phyloP scores from a whole-genome alignment of 257 asterid species.

The Plectranthus barbatus region DNA sequence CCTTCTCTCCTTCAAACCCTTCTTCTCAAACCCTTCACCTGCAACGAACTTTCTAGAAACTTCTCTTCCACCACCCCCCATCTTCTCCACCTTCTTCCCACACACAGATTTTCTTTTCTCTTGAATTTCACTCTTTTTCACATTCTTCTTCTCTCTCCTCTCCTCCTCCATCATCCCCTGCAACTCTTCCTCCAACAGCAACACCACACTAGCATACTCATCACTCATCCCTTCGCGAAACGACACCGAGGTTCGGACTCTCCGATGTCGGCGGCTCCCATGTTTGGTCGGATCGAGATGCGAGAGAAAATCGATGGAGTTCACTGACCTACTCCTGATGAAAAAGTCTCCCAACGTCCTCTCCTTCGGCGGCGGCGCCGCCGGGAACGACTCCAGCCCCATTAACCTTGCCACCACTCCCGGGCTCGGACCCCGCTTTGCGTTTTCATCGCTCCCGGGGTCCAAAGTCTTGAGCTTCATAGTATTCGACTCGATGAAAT shows the following conservation, averaged over 20 bases:
- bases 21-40: conserved; percentile 2
- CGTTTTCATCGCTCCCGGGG: not conserved
- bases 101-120: conserved; percentile 3
- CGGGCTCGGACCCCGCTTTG: conserved; percentile 10
- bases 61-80: not conserved
- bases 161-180: not conserved
- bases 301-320: conserved; percentile 39
- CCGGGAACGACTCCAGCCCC: conserved; percentile 57
- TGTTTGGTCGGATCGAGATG: conserved; percentile 23
- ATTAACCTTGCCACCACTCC: conserved; percentile 58
- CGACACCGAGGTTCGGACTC: conserved; percentile 44
- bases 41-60: not conserved
- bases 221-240: conserved; percentile 30
- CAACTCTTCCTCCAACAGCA: conserved; percentile 7
- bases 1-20: conserved; percentile 23
- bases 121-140: conserved; percentile 2
- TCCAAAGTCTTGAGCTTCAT: not conserved
- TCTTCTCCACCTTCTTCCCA: not conserved
- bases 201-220: not conserved
- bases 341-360: conserved; percentile 33
- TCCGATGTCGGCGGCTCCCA: conserved; percentile 25
- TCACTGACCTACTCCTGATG: conserved; percentile 49
- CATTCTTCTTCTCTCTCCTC: not conserved
- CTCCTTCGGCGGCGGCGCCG: not conserved
- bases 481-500: conserved; percentile 1